Percentiles rank a stretch among this genome's conserved stretches.
Evolutionary conservation across 345 rosid genomes (phyloP).

Genomic region (Lepidium aucheri): DNA sequence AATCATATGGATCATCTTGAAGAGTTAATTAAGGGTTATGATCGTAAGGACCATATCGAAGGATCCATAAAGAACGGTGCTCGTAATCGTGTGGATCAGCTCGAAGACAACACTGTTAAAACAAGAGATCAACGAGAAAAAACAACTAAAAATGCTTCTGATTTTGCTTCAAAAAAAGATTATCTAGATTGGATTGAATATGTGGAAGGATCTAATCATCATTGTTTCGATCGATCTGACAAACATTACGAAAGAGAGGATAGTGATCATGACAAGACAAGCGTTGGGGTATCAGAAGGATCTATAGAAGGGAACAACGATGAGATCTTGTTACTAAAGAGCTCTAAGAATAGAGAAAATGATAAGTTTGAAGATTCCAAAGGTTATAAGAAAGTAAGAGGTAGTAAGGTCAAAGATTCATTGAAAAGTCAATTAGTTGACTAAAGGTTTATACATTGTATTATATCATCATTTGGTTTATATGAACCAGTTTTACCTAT

Average conservation of each 20-base stretch:
- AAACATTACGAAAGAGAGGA: not conserved
- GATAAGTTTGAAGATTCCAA: constrained; percentile 4
- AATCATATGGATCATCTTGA: constrained; percentile 26
- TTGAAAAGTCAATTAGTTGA: constrained; percentile 3
- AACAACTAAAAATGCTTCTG: not conserved
- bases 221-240: constrained; percentile 21
- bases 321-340: constrained; percentile 8
- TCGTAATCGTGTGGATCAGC: too few species aligned
- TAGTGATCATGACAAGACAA: not conserved
- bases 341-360: not conserved
- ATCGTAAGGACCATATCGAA: not conserved
- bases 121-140: not conserved
- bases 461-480: too few species aligned
- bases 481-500: too few species aligned
- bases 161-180: constrained; percentile 18
- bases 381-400: constrained; percentile 15
- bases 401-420: constrained; percentile 16
- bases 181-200: constrained; percentile 29
- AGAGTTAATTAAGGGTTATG: constrained; percentile 21
- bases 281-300: constrained; percentile 21
- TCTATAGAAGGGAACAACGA: constrained; percentile 23
- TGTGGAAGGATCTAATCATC: constrained; percentile 29
- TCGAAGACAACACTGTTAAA: not conserved
- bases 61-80: not conserved
- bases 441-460: not conserved